Conservation (phyloP, 163 green algal species). For the Trebouxiophyceae sp. region DNA sequence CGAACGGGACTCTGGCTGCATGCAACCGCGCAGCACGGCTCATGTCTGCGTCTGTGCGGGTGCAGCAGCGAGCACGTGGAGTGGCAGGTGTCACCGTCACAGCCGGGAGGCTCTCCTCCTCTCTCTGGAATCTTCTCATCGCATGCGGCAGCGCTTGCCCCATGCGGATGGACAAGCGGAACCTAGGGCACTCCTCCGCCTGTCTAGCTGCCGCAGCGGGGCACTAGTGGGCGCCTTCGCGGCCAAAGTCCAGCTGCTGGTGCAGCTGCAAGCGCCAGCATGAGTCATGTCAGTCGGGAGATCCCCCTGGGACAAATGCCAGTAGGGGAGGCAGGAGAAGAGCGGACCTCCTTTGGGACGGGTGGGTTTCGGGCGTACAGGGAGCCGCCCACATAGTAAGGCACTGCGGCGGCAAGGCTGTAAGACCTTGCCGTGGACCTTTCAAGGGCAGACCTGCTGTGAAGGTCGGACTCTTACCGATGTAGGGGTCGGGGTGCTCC, state of each 20-base stretch:
- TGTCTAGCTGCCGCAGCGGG: no score
- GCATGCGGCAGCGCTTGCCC: no score
- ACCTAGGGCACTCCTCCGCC: no score
- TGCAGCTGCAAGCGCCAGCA: slow-evolving; percentile 3
- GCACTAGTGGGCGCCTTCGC: slow-evolving; percentile 4
- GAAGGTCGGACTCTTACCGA: slow-evolving; percentile 33
- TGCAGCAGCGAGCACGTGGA: no score
- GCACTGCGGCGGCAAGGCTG: slow-evolving; percentile 21
- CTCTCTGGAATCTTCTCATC: no score
- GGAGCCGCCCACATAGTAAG: slow-evolving; percentile 42
- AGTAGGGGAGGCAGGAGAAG: background rate
- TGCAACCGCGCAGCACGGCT: no score
- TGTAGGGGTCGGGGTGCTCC: slow-evolving; percentile 47
- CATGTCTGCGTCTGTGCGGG: no score
- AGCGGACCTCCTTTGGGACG: slow-evolving; percentile 17
- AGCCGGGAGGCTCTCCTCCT: no score
- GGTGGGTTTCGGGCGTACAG: slow-evolving; percentile 50
- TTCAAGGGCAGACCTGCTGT: background rate
- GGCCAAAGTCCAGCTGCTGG: slow-evolving; percentile 33
- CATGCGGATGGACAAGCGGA: no score
- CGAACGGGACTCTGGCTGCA: no score
- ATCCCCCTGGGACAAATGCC: no score
- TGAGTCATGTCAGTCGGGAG: background rate
- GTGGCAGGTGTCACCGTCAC: no score
- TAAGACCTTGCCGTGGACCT: background rate